Evolutionary conservation across 306 rosid genomes (phyloP).

Genomic region (Prinsepia uniflora): DNA sequence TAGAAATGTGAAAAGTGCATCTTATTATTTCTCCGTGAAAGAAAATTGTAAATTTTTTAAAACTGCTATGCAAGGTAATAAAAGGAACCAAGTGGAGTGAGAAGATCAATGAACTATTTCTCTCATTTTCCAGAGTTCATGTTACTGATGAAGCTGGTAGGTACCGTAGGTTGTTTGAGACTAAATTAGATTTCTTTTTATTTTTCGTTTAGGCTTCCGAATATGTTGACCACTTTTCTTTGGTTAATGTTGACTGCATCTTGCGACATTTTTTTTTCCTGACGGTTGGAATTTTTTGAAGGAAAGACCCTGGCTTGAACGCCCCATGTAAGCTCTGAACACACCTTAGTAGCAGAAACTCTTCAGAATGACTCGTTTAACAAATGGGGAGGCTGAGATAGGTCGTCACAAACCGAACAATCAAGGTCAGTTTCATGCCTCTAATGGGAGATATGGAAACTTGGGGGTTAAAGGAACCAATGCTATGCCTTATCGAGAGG

Average conservation of each 20-base stretch:
- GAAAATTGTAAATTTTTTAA: too few species aligned
- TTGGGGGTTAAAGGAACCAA: constrained; percentile 28
- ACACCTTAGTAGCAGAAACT: constrained; percentile 36
- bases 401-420: constrained; percentile 43
- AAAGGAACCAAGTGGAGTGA: neutral
- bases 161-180: neutral
- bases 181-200: neutral
- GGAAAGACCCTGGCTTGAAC: constrained; percentile 39
- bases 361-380: constrained; percentile 36
- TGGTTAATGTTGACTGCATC: neutral
- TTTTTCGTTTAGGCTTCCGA: neutral
- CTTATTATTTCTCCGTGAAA: neutral
- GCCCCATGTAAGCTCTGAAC: constrained; percentile 21
- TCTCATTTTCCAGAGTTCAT: too few species aligned
- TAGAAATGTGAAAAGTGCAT: neutral
- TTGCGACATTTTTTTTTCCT: neutral
- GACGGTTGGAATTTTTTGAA: constrained; percentile 18
- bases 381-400: constrained; percentile 48
- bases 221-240: too few species aligned
- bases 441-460: constrained; percentile 31
- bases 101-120: neutral
- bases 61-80: neutral
- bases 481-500: constrained; percentile 26
- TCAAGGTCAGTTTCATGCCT: constrained; percentile 27
- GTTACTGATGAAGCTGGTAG: neutral